phyloP scores from a whole-genome alignment of 106 monocot species.

The Hemerocallis citrina region DNA sequence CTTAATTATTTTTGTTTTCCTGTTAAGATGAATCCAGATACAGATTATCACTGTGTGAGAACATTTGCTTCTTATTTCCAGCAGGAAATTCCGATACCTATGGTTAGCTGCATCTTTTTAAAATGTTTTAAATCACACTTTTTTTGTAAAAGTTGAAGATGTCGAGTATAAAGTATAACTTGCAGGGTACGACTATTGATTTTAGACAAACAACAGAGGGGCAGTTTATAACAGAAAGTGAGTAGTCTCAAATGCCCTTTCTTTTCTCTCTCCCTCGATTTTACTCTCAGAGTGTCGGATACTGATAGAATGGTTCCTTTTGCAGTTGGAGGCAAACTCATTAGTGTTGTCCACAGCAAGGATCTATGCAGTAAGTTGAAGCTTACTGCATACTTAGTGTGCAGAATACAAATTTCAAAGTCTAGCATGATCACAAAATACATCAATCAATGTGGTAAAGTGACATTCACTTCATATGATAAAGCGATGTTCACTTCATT shows the following conservation, averaged over 20 bases:
- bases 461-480: too few species aligned
- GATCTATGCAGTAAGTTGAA: constrained; percentile 89
- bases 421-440: too few species aligned
- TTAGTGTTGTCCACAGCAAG: constrained; percentile 83
- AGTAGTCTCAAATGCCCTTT: constrained; percentile 11
- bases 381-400: too few species aligned
- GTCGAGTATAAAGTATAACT: constrained; percentile 7
- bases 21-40: constrained; percentile 72
- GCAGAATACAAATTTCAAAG: too few species aligned
- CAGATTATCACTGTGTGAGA: constrained; percentile 77
- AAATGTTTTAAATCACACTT: background rate
- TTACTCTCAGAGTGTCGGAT: background rate
- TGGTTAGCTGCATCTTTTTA: constrained; percentile 28
- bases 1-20: constrained; percentile 7
- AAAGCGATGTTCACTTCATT: too few species aligned
- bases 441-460: too few species aligned
- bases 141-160: background rate
- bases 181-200: constrained; percentile 90
- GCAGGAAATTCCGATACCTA: constrained; percentile 72
- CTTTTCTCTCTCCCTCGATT: background rate
- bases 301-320: constrained; percentile 7
- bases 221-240: constrained; percentile 88
- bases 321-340: constrained; percentile 77
- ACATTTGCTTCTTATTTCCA: constrained; percentile 88
- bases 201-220: constrained; percentile 87